Conservation (phyloP, 257 asterid species). For the Solanum ahanhuiri region DNA sequence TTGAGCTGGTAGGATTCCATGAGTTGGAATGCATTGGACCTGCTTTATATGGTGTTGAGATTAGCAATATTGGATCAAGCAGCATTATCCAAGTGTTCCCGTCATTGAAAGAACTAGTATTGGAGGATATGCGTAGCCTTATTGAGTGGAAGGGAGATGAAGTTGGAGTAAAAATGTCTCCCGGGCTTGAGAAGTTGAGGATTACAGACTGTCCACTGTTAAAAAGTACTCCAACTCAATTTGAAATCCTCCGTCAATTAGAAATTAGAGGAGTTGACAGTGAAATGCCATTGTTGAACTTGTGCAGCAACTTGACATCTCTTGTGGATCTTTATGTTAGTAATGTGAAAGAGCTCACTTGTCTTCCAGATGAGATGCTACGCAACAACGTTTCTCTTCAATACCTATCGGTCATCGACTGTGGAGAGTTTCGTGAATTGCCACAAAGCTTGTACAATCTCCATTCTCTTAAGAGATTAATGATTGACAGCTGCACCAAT, state of each 20-base stretch:
- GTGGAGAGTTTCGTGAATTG: too few species aligned
- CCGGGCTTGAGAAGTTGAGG: background rate
- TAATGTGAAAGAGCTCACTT: too few species aligned
- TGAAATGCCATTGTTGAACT: too few species aligned
- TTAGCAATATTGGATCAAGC: background rate
- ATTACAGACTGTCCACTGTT: background rate
- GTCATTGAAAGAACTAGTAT: background rate
- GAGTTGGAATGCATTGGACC: background rate
- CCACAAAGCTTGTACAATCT: too few species aligned
- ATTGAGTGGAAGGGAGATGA: slow-evolving; percentile 2
- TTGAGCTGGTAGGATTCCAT: background rate
- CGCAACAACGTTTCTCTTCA: too few species aligned
- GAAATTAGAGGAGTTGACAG: too few species aligned
- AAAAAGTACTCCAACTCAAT: slow-evolving; percentile 13
- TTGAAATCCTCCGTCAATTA: slow-evolving; percentile 8
- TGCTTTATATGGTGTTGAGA: background rate
- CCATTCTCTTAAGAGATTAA: too few species aligned
- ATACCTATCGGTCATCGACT: fast-evolving
- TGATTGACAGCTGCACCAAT: too few species aligned
- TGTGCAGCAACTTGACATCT: too few species aligned
- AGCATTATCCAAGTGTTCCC: background rate
- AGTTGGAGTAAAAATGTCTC: background rate
- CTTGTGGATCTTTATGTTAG: too few species aligned
- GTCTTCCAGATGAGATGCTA: too few species aligned
- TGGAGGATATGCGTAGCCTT: slow-evolving; percentile 1